Percentiles rank a stretch among this genome's conserved stretches.
phyloP scores from a whole-genome alignment of 768 basidiomycete species.

The Hirschioporus abietinus region DNA sequence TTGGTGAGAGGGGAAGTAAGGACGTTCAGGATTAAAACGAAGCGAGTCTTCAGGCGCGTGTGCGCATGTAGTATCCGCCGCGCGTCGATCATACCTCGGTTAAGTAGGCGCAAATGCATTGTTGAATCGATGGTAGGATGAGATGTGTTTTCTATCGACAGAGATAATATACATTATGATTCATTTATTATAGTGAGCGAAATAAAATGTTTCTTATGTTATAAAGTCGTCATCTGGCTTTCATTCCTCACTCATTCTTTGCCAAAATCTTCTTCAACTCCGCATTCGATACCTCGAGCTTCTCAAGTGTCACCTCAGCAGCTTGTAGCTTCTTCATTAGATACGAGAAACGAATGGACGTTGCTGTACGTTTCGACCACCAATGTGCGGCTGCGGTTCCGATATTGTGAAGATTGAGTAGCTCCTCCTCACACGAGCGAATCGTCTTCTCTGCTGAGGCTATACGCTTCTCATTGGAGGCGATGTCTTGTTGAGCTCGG shows the following conservation, averaged over 20 bases:
- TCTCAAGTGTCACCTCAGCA: conserved; percentile 62
- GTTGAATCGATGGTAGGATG: neutral
- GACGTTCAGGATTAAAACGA: too few relatives aligned
- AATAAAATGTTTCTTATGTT: too few relatives aligned
- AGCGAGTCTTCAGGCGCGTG: too few relatives aligned
- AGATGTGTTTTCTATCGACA: neutral
- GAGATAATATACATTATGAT: neutral
- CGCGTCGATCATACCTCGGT: neutral
- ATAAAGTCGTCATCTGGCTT: neutral
- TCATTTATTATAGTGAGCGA: neutral
- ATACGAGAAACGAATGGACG: conserved; percentile 56
- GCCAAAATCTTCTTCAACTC: conserved; percentile 57
- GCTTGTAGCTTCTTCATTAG: conserved; percentile 70
- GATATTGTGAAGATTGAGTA: conserved; percentile 62
- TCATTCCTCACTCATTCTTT: conserved; percentile 25
- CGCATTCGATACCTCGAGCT: conserved; percentile 64
- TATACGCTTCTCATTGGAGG: conserved; percentile 67
- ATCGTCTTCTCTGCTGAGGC: conserved; percentile 57
- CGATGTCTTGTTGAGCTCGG: conserved; percentile 75
- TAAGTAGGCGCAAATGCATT: neutral
- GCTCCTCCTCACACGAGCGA: conserved; percentile 69
- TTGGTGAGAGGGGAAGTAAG: too few relatives aligned
- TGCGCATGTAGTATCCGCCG: too few relatives aligned
- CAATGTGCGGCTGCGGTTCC: conserved; percentile 40
- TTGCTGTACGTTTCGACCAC: conserved; percentile 43